These are phyloP conservation scores for Solanum clarkiae DNA, from an alignment of 257 asterid genomes.

Conservation along the genomic window DNA sequence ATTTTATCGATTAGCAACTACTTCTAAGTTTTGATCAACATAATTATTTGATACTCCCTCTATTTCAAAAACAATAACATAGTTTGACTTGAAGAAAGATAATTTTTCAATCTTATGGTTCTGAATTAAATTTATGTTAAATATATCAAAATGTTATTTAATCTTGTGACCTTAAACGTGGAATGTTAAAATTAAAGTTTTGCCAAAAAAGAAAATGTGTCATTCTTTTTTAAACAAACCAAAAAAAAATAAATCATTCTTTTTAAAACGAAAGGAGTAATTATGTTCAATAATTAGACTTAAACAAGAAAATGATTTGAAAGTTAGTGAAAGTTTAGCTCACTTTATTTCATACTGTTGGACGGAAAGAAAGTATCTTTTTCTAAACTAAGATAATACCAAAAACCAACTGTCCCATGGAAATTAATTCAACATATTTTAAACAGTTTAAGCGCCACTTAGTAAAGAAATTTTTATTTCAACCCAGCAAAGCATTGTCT, in stretches of 20 bases:
- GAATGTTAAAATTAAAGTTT: too few relatives aligned
- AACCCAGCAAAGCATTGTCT: not conserved
- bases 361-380: not conserved
- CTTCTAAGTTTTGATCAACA: accelerated
- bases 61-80: too few relatives aligned
- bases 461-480: not conserved
- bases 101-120: too few relatives aligned
- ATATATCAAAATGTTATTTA: too few relatives aligned
- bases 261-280: too few relatives aligned
- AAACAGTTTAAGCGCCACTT: not conserved
- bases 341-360: not conserved
- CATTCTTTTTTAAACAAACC: too few relatives aligned
- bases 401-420: not conserved
- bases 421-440: not conserved
- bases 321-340: not conserved
- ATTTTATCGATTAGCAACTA: not conserved
- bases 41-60: accelerated
- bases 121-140: too few relatives aligned
- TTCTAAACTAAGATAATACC: not conserved
- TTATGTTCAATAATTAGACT: too few relatives aligned
- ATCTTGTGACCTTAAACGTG: too few relatives aligned
- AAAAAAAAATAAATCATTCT: too few relatives aligned
- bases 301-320: not conserved
- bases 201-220: too few relatives aligned
- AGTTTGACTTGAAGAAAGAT: too few relatives aligned